Percentiles rank a stretch among this genome's conserved stretches.
phyloP scores from a whole-genome alignment of 495 filamentous ascomycete genomes.

The Cetradonia linearis region DNA sequence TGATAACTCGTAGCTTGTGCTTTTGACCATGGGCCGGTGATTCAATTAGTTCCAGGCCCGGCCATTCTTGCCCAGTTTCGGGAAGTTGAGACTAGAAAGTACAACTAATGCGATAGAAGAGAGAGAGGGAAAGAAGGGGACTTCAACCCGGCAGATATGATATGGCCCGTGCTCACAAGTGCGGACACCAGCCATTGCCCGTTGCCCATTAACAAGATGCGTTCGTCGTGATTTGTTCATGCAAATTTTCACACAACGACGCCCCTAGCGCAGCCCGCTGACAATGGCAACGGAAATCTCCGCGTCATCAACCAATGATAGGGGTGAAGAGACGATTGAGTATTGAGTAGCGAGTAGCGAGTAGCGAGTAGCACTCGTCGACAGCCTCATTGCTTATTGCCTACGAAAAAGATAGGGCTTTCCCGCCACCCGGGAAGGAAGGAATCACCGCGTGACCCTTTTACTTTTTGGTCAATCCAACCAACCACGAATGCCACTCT shows the following conservation, averaged over 20 bases:
- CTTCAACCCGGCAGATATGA: not conserved
- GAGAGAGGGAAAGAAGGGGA: not conserved
- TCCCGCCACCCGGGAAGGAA: constrained; percentile 3
- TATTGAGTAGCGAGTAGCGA: too few relatives aligned
- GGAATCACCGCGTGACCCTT: not conserved
- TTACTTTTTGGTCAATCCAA: not conserved
- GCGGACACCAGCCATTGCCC: not conserved
- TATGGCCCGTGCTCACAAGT: not conserved
- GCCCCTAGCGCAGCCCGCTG: constrained; percentile 3
- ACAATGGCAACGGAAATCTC: constrained; percentile 1
- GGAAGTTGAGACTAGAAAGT: not conserved
- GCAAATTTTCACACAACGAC: not conserved
- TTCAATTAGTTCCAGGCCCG: not conserved
- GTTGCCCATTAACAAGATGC: not conserved
- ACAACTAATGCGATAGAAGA: not conserved
- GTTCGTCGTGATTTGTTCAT: not conserved
- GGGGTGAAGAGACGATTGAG: too few relatives aligned
- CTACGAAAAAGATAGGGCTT: not conserved
- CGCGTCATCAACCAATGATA: not conserved
- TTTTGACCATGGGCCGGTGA: not conserved
- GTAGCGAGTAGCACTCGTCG: not conserved
- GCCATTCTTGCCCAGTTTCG: too few relatives aligned
- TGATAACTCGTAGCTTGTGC: too few relatives aligned
- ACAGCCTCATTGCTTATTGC: constrained; percentile 2
- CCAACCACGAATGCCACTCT: not conserved